Conservation (phyloP, 2,329 filamentous ascomycete genomes). For the Trichoderma gracile region DNA sequence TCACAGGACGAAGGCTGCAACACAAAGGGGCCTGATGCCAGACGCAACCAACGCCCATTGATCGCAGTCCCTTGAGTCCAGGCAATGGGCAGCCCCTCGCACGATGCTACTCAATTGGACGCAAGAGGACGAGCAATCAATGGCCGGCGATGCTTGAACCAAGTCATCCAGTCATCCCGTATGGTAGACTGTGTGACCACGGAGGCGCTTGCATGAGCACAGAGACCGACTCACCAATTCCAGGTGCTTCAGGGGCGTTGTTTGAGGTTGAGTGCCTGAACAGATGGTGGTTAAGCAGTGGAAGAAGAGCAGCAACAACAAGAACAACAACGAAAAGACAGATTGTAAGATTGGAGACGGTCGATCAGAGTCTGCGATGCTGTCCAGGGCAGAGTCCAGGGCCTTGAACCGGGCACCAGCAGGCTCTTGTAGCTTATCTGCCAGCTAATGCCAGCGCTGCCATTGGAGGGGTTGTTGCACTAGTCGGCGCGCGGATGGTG, state of each 20-base stretch:
- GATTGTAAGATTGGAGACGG: not conserved
- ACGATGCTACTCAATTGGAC: not conserved
- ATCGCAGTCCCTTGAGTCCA: not conserved
- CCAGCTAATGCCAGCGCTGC: conserved; percentile 9
- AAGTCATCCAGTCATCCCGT: conserved; percentile 1
- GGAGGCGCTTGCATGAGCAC: not conserved
- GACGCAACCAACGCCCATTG: conserved; percentile 12
- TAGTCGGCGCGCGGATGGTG: conserved; percentile 1
- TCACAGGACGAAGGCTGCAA: conserved; percentile 23
- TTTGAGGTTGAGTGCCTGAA: not conserved
- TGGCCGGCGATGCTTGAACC: not conserved
- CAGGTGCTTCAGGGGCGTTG: not conserved
- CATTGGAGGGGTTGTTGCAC: conserved; percentile 20
- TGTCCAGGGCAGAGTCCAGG: not conserved
- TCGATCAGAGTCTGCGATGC: conserved; percentile 1
- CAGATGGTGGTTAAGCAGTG: not conserved
- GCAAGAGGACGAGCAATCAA: not conserved
- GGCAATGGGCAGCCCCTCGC: conserved; percentile 5
- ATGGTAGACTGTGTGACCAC: conserved; percentile 2
- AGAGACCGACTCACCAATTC: conserved; percentile 15
- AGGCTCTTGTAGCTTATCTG: conserved; percentile 20
- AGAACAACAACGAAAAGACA: not conserved
- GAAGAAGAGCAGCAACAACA: not conserved
- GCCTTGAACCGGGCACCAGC: conserved; percentile 10
- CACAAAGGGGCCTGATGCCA: conserved; percentile 13